A percentile compares a stretch with the other conserved stretches of the same genome.
phyloP scores from a whole-genome alignment of 805 yeast genomes.

The Groenewaldozyma salmanticensis region DNA sequence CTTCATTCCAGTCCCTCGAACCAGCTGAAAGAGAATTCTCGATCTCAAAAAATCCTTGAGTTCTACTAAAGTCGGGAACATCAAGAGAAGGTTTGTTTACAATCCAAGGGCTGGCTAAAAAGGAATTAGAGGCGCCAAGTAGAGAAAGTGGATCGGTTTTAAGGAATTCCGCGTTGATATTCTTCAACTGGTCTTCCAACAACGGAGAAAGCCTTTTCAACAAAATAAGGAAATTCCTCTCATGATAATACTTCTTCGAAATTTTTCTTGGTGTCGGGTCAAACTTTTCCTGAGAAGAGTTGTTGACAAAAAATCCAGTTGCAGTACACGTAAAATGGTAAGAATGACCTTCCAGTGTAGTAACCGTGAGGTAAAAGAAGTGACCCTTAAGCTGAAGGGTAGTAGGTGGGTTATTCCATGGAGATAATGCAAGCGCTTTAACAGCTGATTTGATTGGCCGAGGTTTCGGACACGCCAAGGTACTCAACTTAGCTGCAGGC shows the following conservation, averaged over 20 bases:
- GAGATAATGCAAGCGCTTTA: conserved; percentile 58
- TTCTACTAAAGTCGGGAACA: conserved; percentile 48
- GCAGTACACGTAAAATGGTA: conserved; percentile 70
- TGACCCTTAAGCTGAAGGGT: conserved; percentile 60
- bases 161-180: conserved; percentile 36
- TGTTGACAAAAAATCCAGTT: conserved; percentile 72
- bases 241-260: conserved; percentile 27
- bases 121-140: conserved; percentile 46
- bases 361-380: conserved; percentile 61
- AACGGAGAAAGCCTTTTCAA: conserved; percentile 52
- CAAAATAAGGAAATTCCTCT: conserved; percentile 50
- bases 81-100: conserved; percentile 26
- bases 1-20: conserved; percentile 79
- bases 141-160: conserved; percentile 22
- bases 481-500: conserved; percentile 8
- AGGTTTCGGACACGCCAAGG: conserved; percentile 4
- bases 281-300: conserved; percentile 54
- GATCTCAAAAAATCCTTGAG: conserved; percentile 49
- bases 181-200: conserved; percentile 43
- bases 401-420: conserved; percentile 81
- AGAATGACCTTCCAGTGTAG: conserved; percentile 73
- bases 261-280: conserved; percentile 46
- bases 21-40: conserved; percentile 27
- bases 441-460: conserved; percentile 30
- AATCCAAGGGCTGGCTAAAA: conserved; percentile 71